Evolutionary conservation across 1,139 yeast species (phyloP).

Genomic region (Saccharomycopsis hybrid): DNA sequence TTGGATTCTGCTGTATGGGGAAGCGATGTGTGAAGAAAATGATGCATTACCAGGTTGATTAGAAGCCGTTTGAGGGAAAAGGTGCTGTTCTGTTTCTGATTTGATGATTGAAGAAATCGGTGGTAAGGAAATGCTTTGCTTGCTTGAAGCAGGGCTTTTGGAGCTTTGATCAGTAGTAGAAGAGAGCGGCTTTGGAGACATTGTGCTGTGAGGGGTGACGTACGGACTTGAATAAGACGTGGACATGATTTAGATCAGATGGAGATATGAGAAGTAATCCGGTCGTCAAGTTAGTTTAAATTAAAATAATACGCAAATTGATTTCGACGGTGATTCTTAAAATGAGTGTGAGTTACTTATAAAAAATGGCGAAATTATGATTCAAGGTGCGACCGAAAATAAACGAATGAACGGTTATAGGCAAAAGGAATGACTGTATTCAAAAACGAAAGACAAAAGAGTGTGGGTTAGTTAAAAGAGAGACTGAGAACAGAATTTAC

Average conservation of each 20-base stretch:
- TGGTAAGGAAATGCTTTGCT: conserved; percentile 15
- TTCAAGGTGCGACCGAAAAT: neutral
- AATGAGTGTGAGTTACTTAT: neutral
- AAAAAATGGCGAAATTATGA: neutral
- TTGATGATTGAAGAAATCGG: conserved; percentile 16
- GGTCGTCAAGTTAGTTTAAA: no score
- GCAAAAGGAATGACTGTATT: neutral
- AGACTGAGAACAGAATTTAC: neutral
- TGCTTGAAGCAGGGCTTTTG: neutral
- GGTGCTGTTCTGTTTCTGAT: neutral
- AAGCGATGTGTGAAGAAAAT: neutral
- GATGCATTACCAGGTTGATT: no score
- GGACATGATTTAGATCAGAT: neutral
- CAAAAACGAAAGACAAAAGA: neutral
- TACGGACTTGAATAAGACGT: neutral
- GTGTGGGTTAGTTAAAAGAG: neutral
- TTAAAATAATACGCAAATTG: no score
- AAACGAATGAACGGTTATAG: neutral
- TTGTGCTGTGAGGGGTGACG: neutral
- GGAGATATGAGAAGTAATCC: no score
- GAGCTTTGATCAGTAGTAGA: neutral
- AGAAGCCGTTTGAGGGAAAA: neutral
- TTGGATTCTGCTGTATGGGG: no score
- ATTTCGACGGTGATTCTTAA: no score
- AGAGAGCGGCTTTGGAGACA: neutral